These are phyloP conservation scores for Physcomitrellopsis africana DNA, from an alignment of 225 moss, liverwort and hornwort species.

Conservation along the genomic window DNA sequence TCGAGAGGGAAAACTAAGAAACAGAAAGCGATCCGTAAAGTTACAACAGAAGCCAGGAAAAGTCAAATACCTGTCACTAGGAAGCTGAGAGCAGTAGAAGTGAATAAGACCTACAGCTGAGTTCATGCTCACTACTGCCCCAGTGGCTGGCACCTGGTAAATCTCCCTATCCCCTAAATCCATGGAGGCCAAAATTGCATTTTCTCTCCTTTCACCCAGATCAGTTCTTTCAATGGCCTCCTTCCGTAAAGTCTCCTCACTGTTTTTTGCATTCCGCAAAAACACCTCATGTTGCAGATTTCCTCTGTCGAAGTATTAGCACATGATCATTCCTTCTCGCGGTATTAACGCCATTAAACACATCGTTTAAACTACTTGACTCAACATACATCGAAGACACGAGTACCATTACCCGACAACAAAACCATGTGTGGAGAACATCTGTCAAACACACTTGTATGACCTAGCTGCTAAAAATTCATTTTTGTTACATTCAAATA, in stretches of 20 bases:
- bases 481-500: constrained; percentile 7
- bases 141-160: constrained; percentile 95
- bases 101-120: constrained; percentile 98
- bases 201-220: constrained; percentile 81
- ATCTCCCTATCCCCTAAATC: constrained; percentile 94
- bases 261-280: constrained; percentile 94
- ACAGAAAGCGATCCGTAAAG: constrained; percentile 4
- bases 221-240: constrained; percentile 99
- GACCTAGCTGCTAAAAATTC: constrained; percentile 9
- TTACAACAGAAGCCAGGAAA: background rate
- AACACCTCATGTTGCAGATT: constrained; percentile 92
- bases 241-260: constrained; percentile 94
- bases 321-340: constrained; percentile 15
- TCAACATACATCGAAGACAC: background rate
- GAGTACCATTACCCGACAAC: background rate
- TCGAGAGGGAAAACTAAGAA: background rate
- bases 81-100: constrained; percentile 99
- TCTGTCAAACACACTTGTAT: constrained; percentile 1
- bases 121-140: constrained; percentile 99
- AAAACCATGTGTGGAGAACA: background rate
- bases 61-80: constrained; percentile 82
- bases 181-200: constrained; percentile 77
- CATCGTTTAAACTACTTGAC: constrained; percentile 20
- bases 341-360: constrained; percentile 14
- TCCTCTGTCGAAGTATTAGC: constrained; percentile 56